phyloP scores from a whole-genome alignment of 2,329 filamentous ascomycete genomes.

The Orbilia javanica region DNA sequence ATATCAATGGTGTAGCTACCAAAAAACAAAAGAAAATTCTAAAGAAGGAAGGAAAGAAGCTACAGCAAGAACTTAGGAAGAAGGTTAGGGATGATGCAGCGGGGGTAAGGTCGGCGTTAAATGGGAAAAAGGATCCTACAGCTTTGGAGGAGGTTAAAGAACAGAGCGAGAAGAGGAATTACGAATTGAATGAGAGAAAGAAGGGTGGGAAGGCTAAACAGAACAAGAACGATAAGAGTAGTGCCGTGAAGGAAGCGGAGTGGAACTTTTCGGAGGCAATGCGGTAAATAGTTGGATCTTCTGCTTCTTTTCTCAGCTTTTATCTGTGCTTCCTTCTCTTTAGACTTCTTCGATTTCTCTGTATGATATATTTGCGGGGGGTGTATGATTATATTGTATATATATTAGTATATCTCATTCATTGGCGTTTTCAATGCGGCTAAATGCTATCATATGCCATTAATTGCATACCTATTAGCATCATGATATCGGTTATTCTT shows the following conservation, averaged over 20 bases:
- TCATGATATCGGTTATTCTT: no score
- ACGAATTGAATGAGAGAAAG: background rate
- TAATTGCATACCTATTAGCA: background rate
- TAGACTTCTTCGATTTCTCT: background rate
- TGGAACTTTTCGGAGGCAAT: background rate
- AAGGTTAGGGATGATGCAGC: conserved; percentile 36
- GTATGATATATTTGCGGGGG: conserved; percentile 13
- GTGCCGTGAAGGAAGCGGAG: background rate
- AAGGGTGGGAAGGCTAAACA: background rate
- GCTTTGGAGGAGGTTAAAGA: background rate
- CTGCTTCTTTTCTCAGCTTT: no score
- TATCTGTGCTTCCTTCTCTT: background rate
- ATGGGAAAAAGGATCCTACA: conserved; percentile 12
- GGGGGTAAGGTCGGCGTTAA: background rate
- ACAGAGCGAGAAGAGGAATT: background rate
- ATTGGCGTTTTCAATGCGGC: conserved; percentile 13
- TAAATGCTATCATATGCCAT: background rate
- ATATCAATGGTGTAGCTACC: background rate
- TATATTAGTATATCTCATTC: background rate
- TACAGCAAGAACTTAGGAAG: conserved; percentile 18
- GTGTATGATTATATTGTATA: conserved; percentile 22
- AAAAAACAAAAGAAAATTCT: conserved; percentile 39
- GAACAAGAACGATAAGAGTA: background rate
- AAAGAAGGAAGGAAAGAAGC: conserved; percentile 32
- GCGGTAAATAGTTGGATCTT: background rate